phyloP scores from a whole-genome alignment of 192 early-diverging fungal species.

The Coemansia sp. region DNA sequence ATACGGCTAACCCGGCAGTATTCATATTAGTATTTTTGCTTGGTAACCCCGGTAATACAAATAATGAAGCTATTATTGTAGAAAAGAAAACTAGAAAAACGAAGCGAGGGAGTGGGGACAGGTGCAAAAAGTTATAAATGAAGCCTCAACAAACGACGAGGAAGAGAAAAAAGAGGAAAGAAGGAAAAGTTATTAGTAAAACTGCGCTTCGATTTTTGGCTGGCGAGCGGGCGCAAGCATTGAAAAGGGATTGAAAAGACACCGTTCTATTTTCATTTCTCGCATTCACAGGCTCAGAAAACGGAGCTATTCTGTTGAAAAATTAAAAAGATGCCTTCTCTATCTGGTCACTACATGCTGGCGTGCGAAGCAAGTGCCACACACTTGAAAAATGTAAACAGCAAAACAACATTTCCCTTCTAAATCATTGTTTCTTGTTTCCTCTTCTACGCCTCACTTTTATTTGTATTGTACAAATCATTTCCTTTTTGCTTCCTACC shows the following conservation, averaged over 20 bases:
- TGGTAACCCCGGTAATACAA: background rate
- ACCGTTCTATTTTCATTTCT: background rate
- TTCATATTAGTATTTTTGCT: background rate
- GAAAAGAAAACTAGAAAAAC: background rate
- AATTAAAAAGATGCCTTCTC: no score
- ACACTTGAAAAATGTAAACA: constrained; percentile 5
- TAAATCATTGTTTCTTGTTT: background rate
- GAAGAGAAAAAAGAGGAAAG: background rate
- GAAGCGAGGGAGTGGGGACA: background rate
- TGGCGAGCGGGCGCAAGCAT: background rate
- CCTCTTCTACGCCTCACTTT: background rate
- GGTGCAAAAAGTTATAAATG: background rate
- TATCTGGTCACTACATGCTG: background rate
- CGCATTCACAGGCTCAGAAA: background rate
- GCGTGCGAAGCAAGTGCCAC: background rate
- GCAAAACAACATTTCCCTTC: constrained; percentile 1
- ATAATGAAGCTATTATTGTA: background rate
- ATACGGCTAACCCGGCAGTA: constrained; percentile 10
- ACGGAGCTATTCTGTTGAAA: no score
- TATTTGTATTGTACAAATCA: background rate
- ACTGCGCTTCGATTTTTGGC: background rate
- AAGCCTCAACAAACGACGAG: no score
- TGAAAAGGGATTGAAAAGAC: background rate
- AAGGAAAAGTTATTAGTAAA: background rate
- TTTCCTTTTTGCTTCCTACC: background rate